These are phyloP conservation scores for Strombidium stylifer DNA, from an alignment of 73 alveolate genomes.

Conservation along the genomic window DNA sequence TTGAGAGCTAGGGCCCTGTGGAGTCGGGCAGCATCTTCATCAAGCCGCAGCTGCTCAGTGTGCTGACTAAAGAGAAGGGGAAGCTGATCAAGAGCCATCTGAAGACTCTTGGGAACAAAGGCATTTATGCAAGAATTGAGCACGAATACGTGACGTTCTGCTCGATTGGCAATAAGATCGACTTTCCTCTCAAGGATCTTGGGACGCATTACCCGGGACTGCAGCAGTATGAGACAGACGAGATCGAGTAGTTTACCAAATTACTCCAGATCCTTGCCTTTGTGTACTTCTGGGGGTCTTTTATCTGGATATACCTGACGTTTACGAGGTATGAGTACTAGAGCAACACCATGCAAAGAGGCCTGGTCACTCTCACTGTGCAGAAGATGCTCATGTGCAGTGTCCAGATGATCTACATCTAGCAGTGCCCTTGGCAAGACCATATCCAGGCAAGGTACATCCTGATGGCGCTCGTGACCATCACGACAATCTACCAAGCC, in stretches of 20 bases:
- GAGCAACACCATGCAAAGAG: conserved; percentile 8
- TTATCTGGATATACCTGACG: conserved; percentile 2
- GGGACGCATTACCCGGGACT: too few species aligned
- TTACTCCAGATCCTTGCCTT: conserved; percentile 4
- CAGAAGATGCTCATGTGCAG: conserved; percentile 6
- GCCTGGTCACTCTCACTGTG: conserved; percentile 10
- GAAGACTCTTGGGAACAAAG: too few species aligned
- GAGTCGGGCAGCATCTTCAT: too few species aligned
- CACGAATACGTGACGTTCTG: too few species aligned
- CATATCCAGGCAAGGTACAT: conserved; percentile 13
- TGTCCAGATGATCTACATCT: conserved; percentile 3
- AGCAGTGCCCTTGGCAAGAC: conserved; percentile 43
- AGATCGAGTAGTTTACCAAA: not conserved
- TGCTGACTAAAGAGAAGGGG: too few species aligned
- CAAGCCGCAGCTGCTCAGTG: too few species aligned
- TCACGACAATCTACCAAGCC: conserved; percentile 33
- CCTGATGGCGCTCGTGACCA: conserved; percentile 41
- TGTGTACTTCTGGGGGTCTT: not conserved
- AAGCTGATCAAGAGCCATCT: too few species aligned
- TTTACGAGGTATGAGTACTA: conserved; percentile 4
- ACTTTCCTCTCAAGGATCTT: too few species aligned
- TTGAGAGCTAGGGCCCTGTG: too few species aligned
- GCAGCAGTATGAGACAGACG: too few species aligned
- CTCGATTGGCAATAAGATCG: too few species aligned
- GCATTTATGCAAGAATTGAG: too few species aligned